Evolutionary conservation across 2,329 filamentous ascomycete genomes (phyloP).

Genomic region (Aspergillus sp.): DNA sequence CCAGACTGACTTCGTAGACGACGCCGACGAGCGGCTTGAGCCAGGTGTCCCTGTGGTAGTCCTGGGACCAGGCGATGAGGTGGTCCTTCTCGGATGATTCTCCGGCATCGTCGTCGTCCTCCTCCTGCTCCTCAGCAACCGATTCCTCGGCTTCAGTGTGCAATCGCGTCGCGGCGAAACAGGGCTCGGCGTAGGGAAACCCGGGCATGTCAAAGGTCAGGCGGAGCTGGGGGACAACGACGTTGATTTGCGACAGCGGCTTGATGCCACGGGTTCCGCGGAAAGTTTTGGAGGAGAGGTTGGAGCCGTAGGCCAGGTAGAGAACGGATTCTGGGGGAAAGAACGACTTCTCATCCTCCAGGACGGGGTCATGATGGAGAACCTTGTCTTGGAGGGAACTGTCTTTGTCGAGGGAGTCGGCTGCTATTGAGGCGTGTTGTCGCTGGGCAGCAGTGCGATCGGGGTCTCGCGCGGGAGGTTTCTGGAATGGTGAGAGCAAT

Average conservation of each 20-base stretch:
- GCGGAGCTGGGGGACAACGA: constrained; percentile 66
- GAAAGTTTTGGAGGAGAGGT: constrained; percentile 73
- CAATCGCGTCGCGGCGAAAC: constrained; percentile 72
- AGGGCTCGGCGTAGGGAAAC: constrained; percentile 78
- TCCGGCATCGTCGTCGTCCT: constrained; percentile 4
- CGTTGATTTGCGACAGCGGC: constrained; percentile 71
- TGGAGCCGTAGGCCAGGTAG: constrained; percentile 87
- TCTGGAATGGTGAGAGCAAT: too few relatives aligned
- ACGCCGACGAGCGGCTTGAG: constrained; percentile 78
- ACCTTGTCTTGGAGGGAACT: constrained; percentile 14
- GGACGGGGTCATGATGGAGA: not conserved
- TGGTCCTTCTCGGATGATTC: constrained; percentile 24
- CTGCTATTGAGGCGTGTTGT: constrained; percentile 13
- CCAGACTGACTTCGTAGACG: constrained; percentile 82
- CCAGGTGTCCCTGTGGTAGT: constrained; percentile 55
- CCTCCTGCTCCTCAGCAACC: constrained; percentile 5
- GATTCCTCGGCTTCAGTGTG: constrained; percentile 35
- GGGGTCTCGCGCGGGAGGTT: too few relatives aligned
- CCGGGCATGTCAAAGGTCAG: constrained; percentile 81
- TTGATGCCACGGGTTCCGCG: constrained; percentile 66
- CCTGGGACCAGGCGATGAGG: constrained; percentile 14
- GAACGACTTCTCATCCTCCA: not conserved
- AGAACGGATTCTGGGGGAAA: constrained; percentile 48
- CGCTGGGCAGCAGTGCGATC: constrained; percentile 12
- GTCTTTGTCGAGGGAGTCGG: constrained; percentile 16